Evolutionary conservation across 1,284 basidiomycete species (phyloP).

Genomic region (Xanthoconium separans): DNA sequence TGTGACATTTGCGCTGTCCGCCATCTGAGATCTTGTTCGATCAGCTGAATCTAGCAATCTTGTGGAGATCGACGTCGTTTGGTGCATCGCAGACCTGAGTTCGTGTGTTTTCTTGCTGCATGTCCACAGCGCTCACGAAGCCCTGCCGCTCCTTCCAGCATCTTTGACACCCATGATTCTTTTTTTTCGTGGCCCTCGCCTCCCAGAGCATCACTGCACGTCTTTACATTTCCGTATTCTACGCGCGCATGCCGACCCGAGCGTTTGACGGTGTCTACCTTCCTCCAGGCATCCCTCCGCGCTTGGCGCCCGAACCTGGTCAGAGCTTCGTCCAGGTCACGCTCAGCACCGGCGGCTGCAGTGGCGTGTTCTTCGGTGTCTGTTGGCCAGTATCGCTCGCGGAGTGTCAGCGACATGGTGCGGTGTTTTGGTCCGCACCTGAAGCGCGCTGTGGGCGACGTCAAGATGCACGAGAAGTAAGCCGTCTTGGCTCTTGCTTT

Average conservation of each 20-base stretch:
- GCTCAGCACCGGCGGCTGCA: conserved; percentile 22
- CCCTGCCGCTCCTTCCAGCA: conserved; percentile 35
- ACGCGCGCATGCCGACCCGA: conserved; percentile 54
- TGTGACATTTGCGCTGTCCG: conserved; percentile 64
- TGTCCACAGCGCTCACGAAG: neutral
- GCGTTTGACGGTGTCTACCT: conserved; percentile 38
- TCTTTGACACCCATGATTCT: conserved; percentile 56
- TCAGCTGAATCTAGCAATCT: conserved; percentile 49
- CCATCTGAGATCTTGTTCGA: conserved; percentile 61
- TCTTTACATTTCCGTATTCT: conserved; percentile 57
- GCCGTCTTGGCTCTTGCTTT: conserved; percentile 13
- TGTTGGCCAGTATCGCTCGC: conserved; percentile 41
- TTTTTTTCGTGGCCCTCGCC: conserved; percentile 53
- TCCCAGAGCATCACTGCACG: conserved; percentile 45
- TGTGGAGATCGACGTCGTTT: conserved; percentile 64
- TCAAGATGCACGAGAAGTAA: conserved; percentile 72
- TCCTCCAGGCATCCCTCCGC: conserved; percentile 38
- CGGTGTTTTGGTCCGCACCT: conserved; percentile 45
- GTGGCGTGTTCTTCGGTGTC: neutral
- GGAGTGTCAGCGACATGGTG: conserved; percentile 51
- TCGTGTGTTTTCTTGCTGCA: conserved; percentile 13
- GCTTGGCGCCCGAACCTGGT: too few relatives aligned
- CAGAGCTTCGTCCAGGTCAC: neutral
- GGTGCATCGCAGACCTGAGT: conserved; percentile 64
- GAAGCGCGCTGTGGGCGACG: conserved; percentile 61